These are phyloP conservation scores for Pseudocercospora cruenta DNA, from an alignment of 2,329 filamentous ascomycete genomes.

Conservation along the genomic window DNA sequence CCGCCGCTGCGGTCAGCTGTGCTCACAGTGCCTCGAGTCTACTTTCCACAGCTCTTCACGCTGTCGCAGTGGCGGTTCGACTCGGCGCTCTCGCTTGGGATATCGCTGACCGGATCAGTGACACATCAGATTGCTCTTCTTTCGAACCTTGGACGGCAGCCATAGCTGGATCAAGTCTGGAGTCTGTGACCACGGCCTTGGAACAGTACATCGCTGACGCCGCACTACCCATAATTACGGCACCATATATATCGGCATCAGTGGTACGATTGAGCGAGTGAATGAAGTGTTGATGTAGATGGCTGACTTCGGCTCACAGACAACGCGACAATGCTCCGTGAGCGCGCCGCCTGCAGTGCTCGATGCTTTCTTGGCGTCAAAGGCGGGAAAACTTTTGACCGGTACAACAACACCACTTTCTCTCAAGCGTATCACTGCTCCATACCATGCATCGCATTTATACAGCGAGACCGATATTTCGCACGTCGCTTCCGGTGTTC, in stretches of 20 bases:
- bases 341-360: conserved; percentile 4
- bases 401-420: conserved; percentile 7
- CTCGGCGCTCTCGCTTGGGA: conserved; percentile 40
- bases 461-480: conserved; percentile 25
- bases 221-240: background rate
- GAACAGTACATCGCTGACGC: background rate
- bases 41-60: conserved; percentile 33
- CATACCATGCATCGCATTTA: conserved; percentile 23
- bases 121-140: background rate
- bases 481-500: conserved; percentile 5
- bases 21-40: conserved; percentile 21
- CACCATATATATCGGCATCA: background rate
- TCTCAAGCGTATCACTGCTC: conserved; percentile 21
- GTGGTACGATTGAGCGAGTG: background rate
- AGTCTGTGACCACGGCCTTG: background rate
- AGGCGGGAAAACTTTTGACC: background rate
- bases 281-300: background rate
- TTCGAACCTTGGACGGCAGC: conserved; percentile 16
- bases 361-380: conserved; percentile 8
- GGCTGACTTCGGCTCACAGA: background rate
- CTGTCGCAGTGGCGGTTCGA: conserved; percentile 50
- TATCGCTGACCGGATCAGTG: conserved; percentile 9
- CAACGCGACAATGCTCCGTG: background rate
- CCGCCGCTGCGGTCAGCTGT: conserved; percentile 29
- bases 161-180: conserved; percentile 5